Base-by-base conservation (phyloP, 1,284 basidiomycete species). In the Laetiporus sulphureus region DNA sequence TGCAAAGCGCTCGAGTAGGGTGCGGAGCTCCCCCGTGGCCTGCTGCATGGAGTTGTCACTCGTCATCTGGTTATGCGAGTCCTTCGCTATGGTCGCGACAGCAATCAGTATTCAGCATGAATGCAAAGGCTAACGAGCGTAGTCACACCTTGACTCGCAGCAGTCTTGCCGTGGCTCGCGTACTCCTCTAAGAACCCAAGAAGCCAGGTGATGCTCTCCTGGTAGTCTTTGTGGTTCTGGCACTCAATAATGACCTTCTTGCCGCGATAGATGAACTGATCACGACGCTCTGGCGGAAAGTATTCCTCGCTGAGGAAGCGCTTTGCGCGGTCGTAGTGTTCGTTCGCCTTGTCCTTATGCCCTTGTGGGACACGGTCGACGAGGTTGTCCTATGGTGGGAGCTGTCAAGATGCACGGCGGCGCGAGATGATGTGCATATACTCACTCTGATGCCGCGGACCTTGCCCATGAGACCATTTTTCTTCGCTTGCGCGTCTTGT, bases 181-280 rank as follows among this genome's bases (percentile, higher is more conserved):
- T 95, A 97, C 57, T 86, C 79, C 57, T 83, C 77, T n/a, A 87
- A 58, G 45, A 75, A 72, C 38, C 71, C 67, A 34, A 93, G 69
- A 27, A 92, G 69, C 87, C 89, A 93, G 15, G 66, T 67, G 50
- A 93, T 76, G 27, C 84, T 80, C 42, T 79, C 81, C 55, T 93
- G 88, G 66, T 96, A 97, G 58, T 95, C 88, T 45, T 83, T 75
- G 66, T 95, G 91, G 59, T 85, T 81, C 68, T 97, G 94, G 64
- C 90, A 92, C 64, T 97, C 94, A 45, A 93, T 73, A 48, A 96
- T 77, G 31, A 91, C 87, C 83, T 89, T 48, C 6, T 38, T 32
- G 22, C 75, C 70, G 10, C 87, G 75, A 64, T 77, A 89, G 56
- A 90, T 80, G 62, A 85, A 89, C 53, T 83, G 83, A 42, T 93